These are phyloP conservation scores for Leccinum rimulosum DNA, from an alignment of 768 basidiomycete genomes.

Conservation along the genomic window DNA sequence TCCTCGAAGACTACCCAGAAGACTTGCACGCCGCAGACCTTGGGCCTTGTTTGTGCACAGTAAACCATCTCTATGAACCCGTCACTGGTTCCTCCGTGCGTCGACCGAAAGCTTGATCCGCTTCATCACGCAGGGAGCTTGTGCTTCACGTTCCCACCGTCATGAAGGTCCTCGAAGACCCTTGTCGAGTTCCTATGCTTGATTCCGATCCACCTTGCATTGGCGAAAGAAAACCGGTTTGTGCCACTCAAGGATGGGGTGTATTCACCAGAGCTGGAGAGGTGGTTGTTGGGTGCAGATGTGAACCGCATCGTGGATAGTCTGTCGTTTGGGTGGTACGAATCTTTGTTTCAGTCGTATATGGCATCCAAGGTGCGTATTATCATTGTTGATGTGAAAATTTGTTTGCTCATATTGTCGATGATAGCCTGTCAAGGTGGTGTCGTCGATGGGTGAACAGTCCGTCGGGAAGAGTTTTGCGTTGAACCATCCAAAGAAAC, in stretches of 20 bases:
- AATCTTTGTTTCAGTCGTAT: conserved; percentile 61
- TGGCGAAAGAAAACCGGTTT: conserved; percentile 59
- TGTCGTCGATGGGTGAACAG: conserved; percentile 69
- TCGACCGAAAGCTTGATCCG: too few relatives aligned
- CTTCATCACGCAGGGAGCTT: too few relatives aligned
- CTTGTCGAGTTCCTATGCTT: conserved; percentile 57
- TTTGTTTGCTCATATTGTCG: not conserved
- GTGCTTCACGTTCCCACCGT: too few relatives aligned
- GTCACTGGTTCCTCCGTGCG: too few relatives aligned
- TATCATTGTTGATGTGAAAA: accelerated
- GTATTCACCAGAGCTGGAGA: conserved; percentile 47
- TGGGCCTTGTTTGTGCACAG: too few relatives aligned
- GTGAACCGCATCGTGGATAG: conserved; percentile 54
- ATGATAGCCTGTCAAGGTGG: conserved; percentile 55
- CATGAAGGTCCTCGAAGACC: too few relatives aligned
- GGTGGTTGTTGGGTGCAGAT: conserved; percentile 54
- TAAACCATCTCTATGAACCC: too few relatives aligned
- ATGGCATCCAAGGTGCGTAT: conserved; percentile 49
- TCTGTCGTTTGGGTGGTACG: conserved; percentile 63
- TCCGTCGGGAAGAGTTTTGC: conserved; percentile 62
- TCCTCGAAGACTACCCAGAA: too few relatives aligned
- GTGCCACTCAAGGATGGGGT: conserved; percentile 60
- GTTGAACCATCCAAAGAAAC: conserved; percentile 60
- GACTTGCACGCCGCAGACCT: too few relatives aligned
- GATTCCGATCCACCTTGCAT: conserved; percentile 62